Evolutionary conservation across 805 yeast genomes (phyloP).

Genomic region (Pichia cephalocereana): DNA sequence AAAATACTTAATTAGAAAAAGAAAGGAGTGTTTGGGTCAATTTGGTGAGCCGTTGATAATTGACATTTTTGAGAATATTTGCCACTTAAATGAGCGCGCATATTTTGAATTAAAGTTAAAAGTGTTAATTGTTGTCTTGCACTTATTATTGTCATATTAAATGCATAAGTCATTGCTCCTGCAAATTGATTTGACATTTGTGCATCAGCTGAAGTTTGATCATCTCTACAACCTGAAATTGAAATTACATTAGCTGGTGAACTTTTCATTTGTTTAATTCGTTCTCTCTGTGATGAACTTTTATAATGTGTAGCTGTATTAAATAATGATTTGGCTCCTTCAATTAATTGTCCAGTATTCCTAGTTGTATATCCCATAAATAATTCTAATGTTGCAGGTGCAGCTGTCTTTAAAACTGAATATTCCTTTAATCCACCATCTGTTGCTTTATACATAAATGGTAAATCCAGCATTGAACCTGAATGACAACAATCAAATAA

Average conservation of each 20-base stretch:
- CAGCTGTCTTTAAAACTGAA: slow-evolving; percentile 66
- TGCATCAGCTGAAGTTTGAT: slow-evolving; percentile 80
- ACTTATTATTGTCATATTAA: slow-evolving; percentile 49
- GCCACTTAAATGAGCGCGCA: slow-evolving; percentile 37
- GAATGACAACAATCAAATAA: slow-evolving; percentile 82
- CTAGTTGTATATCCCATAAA: slow-evolving; percentile 53
- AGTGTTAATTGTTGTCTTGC: slow-evolving; percentile 54
- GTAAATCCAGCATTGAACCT: slow-evolving; percentile 74
- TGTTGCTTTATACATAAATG: slow-evolving; percentile 64
- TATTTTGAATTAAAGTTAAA: slow-evolving; percentile 57
- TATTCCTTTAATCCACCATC: slow-evolving; percentile 81
- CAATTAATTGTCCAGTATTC: slow-evolving; percentile 36
- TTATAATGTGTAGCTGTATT: slow-evolving; percentile 27
- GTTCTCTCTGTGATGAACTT: slow-evolving; percentile 23
- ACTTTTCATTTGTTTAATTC: slow-evolving; percentile 45
- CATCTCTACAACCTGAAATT: slow-evolving; percentile 76
- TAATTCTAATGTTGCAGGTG: slow-evolving; percentile 53
- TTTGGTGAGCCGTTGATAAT: slow-evolving; percentile 72
- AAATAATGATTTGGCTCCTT: slow-evolving; percentile 29
- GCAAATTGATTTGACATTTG: slow-evolving; percentile 60
- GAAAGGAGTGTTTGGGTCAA: slow-evolving; percentile 43
- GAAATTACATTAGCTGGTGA: slow-evolving; percentile 71
- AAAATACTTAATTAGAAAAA: neutral
- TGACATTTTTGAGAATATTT: slow-evolving; percentile 81
- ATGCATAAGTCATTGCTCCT: slow-evolving; percentile 83